Evolutionary conservation across 129 eudicot species (phyloP), one percentile per base, ranked within the genome.

Genomic region (Saussurea involucrata): DNA sequence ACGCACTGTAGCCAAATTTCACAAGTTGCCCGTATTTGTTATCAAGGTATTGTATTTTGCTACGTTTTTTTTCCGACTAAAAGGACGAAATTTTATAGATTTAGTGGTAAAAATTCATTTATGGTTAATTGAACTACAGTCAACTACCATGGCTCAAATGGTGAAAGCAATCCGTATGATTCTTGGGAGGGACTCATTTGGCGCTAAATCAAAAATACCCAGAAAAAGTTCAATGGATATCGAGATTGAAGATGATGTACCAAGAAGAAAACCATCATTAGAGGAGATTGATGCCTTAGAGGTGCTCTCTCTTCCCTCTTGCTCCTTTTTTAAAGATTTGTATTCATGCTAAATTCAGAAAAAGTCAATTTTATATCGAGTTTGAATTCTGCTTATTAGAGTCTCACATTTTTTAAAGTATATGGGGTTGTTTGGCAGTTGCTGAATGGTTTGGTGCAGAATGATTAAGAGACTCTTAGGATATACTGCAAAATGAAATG

Each of bases 271-370:
- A 79, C 97, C 98, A 21, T 87, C 98, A 4, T 42, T 91, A 31
- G 98, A 95, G 80, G 98, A 95, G 82, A 88, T 95, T 13, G 98
- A 95, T 80, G 98, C 98, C 80, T 87, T 95, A 70, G 98, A 95
- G 98, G 98, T 95, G 63, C 27, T 24, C 22, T 68, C 49, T n/a
- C 13, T 36, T 64, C 3, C 69, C 55, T 68, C 33, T 29, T 68
- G 1, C 29, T 60, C 22, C 17, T 58, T 68, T 24, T 68, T 68
- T 7, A 21, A 9, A 28, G 68, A 53, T 53, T 3, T 53, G 61
- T 53, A n/a, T 49, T 49, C 68, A 5, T 21, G 68, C 68, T 3
- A 3, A 37, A 6, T 21, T 21, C 68, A 22, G 33, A 10, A 63
- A 60, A 20, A 61, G 66, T 61, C 25, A 0, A 22, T 20, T 64